Base-by-base conservation (phyloP, 2,329 filamentous ascomycete genomes). In the Remersonia thermophila region DNA sequence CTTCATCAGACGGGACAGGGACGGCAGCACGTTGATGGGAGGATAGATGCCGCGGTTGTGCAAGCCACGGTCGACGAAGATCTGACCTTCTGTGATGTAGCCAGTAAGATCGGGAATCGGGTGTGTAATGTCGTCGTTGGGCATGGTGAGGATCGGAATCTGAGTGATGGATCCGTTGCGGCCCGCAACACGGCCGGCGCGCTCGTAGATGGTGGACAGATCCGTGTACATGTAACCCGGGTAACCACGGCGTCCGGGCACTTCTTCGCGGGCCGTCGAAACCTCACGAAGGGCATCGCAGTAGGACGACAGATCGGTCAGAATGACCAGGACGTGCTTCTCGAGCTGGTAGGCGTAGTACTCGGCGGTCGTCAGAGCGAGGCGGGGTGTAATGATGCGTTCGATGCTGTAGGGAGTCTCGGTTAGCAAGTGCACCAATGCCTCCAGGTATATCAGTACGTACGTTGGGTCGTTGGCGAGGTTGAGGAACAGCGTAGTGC, bases 221-320 rank as follows among this genome's bases (percentile, higher is more conserved):
- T 98, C 93, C 51, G 91, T 98, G 72, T 98, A 98, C 91, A 98
- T 98, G 74, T 98, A 98, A 83, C 91, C 91, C 36, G 91, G 91
- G 69, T 91, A 98, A 74, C 91, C 91, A 78, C 91, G 89, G 62
- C 91, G 89, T 72, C 91, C 91, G 28, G 91, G 91, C 30, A 98
- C 91, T 78, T 98, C 91, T 73, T 98, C 91, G 67, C 91, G 78
- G 36, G 91, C 91, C 37, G 91, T 89, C 11, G 91, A 98, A 34
- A 98, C 91, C 66, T 98, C 91, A 75, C 91, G 91, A 47, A 98
- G 80, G 48, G 91, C 93, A 62, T 98, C 91, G 61, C 93, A 98
- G 73, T 98, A 98, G 33, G 91, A 86, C 2, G 91, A 91, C 51
- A 98, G 67, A 73, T 98, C 91, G 37, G 93, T 98, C 58, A 98